phyloP scores from a whole-genome alignment of 495 filamentous ascomycete genomes.

The Penicillium salamii region DNA sequence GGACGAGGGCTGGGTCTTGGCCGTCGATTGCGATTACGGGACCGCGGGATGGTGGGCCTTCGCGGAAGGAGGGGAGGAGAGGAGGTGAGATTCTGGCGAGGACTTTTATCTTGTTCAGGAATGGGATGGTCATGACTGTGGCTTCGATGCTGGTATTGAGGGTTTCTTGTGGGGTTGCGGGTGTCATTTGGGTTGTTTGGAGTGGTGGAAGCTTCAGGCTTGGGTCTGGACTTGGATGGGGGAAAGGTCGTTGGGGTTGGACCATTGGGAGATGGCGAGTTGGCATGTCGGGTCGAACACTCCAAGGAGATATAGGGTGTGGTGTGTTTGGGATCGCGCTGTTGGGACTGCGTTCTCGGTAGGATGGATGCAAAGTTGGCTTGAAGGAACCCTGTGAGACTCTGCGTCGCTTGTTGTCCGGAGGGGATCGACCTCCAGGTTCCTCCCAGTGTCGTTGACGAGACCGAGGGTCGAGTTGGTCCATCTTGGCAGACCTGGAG shows the following conservation, averaged over 20 bases:
- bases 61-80: conserved; percentile 43
- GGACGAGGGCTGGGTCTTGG: conserved; percentile 51
- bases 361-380: conserved; percentile 13
- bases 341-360: conserved; percentile 36
- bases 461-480: conserved; percentile 19
- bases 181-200: conserved; percentile 17
- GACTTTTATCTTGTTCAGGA: conserved; percentile 66
- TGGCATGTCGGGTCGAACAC: conserved; percentile 28
- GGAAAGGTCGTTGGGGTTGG: conserved; percentile 32
- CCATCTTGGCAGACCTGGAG: conserved; percentile 22
- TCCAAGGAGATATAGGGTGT: conserved; percentile 29
- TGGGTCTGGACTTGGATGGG: conserved; percentile 32
- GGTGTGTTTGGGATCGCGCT: not conserved
- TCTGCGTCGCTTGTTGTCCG: conserved; percentile 58
- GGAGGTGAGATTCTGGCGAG: conserved; percentile 68
- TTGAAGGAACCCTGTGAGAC: conserved; percentile 31
- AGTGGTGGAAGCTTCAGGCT: conserved; percentile 57
- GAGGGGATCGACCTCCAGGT: conserved; percentile 32
- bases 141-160: conserved; percentile 53
- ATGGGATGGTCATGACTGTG: conserved; percentile 72
- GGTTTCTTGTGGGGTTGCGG: conserved; percentile 30
- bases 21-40: conserved; percentile 84
- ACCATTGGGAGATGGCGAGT: conserved; percentile 37
- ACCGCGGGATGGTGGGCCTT: conserved; percentile 54
- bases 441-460: conserved; percentile 31